Conservation (phyloP, 208 protist genomes). For the Leishmania tropica region DNA sequence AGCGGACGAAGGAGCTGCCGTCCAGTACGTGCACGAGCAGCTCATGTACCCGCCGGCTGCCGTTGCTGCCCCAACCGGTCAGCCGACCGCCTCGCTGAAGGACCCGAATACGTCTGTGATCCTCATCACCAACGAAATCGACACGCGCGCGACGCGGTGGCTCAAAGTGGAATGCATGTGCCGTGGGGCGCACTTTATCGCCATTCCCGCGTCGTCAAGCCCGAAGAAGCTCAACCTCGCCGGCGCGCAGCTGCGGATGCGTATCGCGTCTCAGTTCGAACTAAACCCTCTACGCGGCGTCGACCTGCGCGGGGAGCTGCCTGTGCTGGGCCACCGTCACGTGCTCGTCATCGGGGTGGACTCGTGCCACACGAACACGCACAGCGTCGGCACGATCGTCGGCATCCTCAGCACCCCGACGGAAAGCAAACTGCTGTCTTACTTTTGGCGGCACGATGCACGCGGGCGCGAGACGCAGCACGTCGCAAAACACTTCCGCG, state of each 20-base stretch:
- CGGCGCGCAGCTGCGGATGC: slow-evolving; percentile 42
- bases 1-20: slow-evolving; percentile 52
- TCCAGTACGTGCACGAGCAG: slow-evolving; percentile 61
- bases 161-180: slow-evolving; percentile 79
- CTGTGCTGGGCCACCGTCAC: slow-evolving; percentile 48
- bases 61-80: not conserved
- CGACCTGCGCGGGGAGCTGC: slow-evolving; percentile 63
- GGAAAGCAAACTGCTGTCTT: slow-evolving; percentile 58
- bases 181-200: slow-evolving; percentile 66
- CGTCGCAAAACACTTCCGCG: slow-evolving; percentile 60
- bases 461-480: slow-evolving; percentile 66
- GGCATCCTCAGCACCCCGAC: slow-evolving; percentile 65
- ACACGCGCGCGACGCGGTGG: slow-evolving; percentile 74
- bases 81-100: slow-evolving; percentile 13
- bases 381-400: slow-evolving; percentile 70
- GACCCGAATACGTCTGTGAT: slow-evolving; percentile 69
- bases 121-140: slow-evolving; percentile 57
- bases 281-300: slow-evolving; percentile 75
- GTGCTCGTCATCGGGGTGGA: slow-evolving; percentile 87
- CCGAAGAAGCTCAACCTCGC: slow-evolving; percentile 40
- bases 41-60: slow-evolving; percentile 17
- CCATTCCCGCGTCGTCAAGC: slow-evolving; percentile 42
- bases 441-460: slow-evolving; percentile 82
- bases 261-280: slow-evolving; percentile 65
- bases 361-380: slow-evolving; percentile 78